phyloP scores from a whole-genome alignment of 2,329 filamentous ascomycete species.

The Fusarium scirpi region DNA sequence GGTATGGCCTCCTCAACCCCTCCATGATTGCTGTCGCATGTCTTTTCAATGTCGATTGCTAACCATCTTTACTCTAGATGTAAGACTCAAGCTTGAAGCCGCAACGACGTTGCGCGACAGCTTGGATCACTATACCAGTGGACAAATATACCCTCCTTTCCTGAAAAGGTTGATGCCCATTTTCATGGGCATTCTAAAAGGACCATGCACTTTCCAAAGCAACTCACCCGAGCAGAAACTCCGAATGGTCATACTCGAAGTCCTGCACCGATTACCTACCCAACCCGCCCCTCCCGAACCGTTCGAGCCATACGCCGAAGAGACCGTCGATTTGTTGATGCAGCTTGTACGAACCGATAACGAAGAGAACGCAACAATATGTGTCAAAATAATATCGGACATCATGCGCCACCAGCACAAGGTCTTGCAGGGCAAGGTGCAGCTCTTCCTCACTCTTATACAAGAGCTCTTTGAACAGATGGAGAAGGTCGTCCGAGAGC shows the following conservation, averaged over 20 bases:
- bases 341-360: conserved; percentile 90
- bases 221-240: conserved; percentile 94
- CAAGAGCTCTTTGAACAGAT: conserved; percentile 96
- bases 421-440: conserved; percentile 81
- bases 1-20: conserved; percentile 54
- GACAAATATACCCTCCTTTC: conserved; percentile 82
- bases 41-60: conserved; percentile 4
- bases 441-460: conserved; percentile 90
- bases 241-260: conserved; percentile 93
- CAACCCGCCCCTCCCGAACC: conserved; percentile 78
- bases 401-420: conserved; percentile 93
- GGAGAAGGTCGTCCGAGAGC: conserved; percentile 93
- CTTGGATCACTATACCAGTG: conserved; percentile 87
- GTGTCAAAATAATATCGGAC: conserved; percentile 98
- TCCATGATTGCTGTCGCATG: conserved; percentile 39
- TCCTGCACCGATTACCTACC: conserved; percentile 86
- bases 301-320: conserved; percentile 88
- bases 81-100: conserved; percentile 82
- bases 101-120: conserved; percentile 90
- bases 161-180: conserved; percentile 90
- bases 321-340: conserved; percentile 92
- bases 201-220: conserved; percentile 90
- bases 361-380: conserved; percentile 98
- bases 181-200: conserved; percentile 86
- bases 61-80: conserved; percentile 66